A percentile compares a stretch with the other conserved stretches of the same genome.
phyloP scores from a whole-genome alignment of 1,284 basidiomycete genomes.

The Rhizoctonia solani region DNA sequence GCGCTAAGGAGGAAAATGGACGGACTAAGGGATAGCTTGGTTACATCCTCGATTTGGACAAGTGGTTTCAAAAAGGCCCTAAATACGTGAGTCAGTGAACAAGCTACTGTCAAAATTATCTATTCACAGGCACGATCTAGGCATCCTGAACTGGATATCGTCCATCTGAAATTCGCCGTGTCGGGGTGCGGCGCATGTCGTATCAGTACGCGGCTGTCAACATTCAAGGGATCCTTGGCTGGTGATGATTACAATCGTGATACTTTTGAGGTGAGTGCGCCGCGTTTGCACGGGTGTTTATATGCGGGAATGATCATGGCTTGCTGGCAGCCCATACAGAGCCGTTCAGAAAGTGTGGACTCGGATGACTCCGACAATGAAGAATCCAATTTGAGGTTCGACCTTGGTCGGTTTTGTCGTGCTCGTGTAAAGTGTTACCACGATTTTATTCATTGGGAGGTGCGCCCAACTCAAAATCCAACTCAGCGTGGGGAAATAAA shows the following conservation, averaged over 20 bases:
- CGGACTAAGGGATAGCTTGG: slow-evolving; percentile 69
- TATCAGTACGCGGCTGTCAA: slow-evolving; percentile 58
- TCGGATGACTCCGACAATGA: slow-evolving; percentile 38
- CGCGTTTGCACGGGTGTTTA: too few species aligned
- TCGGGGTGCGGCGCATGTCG: slow-evolving; percentile 79
- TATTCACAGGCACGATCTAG: background rate
- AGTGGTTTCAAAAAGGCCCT: slow-evolving; percentile 66
- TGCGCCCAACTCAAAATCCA: slow-evolving; percentile 46
- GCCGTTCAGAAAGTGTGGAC: slow-evolving; percentile 35
- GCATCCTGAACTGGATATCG: slow-evolving; percentile 62
- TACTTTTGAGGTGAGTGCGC: slow-evolving; percentile 42
- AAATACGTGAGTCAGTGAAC: slow-evolving; percentile 53
- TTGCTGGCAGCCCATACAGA: background rate
- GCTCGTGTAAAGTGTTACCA: slow-evolving; percentile 70
- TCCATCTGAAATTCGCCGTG: slow-evolving; percentile 58
- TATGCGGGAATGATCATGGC: too few species aligned
- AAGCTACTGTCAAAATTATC: background rate
- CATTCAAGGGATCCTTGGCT: slow-evolving; percentile 40
- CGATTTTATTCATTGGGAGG: slow-evolving; percentile 84
- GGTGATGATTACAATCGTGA: slow-evolving; percentile 45
- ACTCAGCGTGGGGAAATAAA: slow-evolving; percentile 38
- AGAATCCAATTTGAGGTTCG: slow-evolving; percentile 45
- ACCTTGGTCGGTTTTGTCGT: slow-evolving; percentile 77
- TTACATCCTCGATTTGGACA: slow-evolving; percentile 79
- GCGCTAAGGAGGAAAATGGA: slow-evolving; percentile 64